These are phyloP conservation scores for Amphichorda felina DNA, from an alignment of 2,329 filamentous ascomycete species.

Conservation along the genomic window DNA sequence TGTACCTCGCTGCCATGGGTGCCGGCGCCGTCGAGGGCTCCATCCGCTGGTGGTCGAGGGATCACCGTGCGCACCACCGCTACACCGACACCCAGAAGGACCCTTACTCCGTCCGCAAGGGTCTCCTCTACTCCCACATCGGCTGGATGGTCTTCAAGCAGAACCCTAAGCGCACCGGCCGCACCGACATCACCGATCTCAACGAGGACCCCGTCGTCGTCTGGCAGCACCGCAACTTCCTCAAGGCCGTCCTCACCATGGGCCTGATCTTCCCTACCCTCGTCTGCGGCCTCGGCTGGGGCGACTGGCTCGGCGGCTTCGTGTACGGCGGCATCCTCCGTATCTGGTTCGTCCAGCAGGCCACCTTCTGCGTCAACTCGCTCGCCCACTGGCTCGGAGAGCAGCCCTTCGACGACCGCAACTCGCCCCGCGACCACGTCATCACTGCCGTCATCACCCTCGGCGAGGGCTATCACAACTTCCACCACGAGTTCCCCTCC, in stretches of 20 bases:
- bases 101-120: slow-evolving; percentile 84
- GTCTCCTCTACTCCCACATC: slow-evolving; percentile 64
- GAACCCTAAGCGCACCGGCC: slow-evolving; percentile 79
- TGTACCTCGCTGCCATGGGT: slow-evolving; percentile 72
- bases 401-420: slow-evolving; percentile 86
- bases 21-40: slow-evolving; percentile 78
- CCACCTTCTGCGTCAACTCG: slow-evolving; percentile 88
- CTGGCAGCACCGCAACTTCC: slow-evolving; percentile 80
- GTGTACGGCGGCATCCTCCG: slow-evolving; percentile 78
- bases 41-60: slow-evolving; percentile 80
- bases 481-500: slow-evolving; percentile 89
- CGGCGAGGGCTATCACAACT: slow-evolving; percentile 88
- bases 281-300: slow-evolving; percentile 68
- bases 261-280: slow-evolving; percentile 64
- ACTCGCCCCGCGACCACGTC: slow-evolving; percentile 80
- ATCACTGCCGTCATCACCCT: slow-evolving; percentile 78
- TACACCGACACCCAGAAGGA: slow-evolving; percentile 92
- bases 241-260: slow-evolving; percentile 70
- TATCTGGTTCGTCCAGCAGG: slow-evolving; percentile 84
- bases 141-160: slow-evolving; percentile 94
- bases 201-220: slow-evolving; percentile 79
- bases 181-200: slow-evolving; percentile 78
- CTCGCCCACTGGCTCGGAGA: slow-evolving; percentile 85
- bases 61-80: slow-evolving; percentile 78
- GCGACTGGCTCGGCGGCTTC: slow-evolving; percentile 71